A percentile compares a stretch with the other conserved stretches of the same genome.
Conservation (phyloP, 805 yeast species). For the Kodamaea leandrae region DNA sequence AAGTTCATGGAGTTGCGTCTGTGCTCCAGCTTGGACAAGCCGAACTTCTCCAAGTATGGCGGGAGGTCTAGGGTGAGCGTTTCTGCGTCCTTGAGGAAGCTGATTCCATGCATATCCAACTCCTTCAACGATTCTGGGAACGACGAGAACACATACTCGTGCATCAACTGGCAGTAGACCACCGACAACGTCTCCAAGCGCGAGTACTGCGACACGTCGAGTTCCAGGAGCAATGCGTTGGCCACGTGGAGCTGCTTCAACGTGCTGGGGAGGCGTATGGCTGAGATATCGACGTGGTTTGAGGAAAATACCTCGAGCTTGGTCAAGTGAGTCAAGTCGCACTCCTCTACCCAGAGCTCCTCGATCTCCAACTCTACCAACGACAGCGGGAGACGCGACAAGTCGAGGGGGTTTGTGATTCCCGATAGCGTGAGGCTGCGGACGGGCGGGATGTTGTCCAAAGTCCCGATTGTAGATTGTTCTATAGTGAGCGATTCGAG, state of each 20-base stretch:
- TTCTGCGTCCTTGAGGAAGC: not conserved
- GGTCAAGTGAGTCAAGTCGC: not conserved
- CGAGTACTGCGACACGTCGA: not conserved
- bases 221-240: not conserved
- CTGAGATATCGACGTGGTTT: not conserved
- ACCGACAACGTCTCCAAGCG: not conserved
- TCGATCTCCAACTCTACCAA: not conserved
- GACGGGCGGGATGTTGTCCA: not conserved
- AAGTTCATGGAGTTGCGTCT: not conserved
- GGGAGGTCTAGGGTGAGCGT: not conserved
- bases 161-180: constrained; percentile 1
- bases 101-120: not conserved
- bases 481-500: constrained; percentile 1
- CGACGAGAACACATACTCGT: not conserved
- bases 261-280: not conserved
- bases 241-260: not conserved
- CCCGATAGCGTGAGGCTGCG: not conserved
- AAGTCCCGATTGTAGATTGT: not conserved
- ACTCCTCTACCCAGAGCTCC: constrained; percentile 1
- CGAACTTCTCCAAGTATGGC: not conserved
- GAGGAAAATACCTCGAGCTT: not conserved
- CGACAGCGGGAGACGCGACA: not conserved
- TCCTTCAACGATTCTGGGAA: not conserved
- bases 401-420: not conserved
- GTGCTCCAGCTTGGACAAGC: not conserved